Evolutionary conservation across 257 asterid genomes (phyloP).

Genomic region (Thymus mandschuricus): DNA sequence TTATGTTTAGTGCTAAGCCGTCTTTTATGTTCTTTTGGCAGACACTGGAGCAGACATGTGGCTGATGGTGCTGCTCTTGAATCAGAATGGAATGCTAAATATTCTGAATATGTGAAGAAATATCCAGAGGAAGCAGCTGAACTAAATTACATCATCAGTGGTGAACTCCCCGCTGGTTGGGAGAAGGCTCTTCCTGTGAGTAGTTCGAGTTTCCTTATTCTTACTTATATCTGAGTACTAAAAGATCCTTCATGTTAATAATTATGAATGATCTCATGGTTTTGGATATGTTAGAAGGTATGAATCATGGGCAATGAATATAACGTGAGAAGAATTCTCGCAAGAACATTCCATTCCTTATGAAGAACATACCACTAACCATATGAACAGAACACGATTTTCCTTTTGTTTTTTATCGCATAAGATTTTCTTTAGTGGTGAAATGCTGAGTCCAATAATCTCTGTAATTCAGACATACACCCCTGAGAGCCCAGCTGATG

Average conservation of each 20-base stretch:
- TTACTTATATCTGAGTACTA: not conserved
- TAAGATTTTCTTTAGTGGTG: conserved; percentile 5
- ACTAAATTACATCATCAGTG: conserved; percentile 64
- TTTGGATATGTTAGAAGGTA: not conserved
- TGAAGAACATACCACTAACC: not conserved
- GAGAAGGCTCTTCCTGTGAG: conserved; percentile 90
- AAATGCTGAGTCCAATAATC: not conserved
- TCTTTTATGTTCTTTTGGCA: conserved; percentile 37
- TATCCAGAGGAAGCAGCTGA: conserved; percentile 80
- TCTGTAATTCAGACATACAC: conserved; percentile 60
- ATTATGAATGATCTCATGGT: not conserved
- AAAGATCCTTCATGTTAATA: not conserved
- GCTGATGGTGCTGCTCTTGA: conserved; percentile 86
- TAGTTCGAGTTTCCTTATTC: conserved; percentile 23
- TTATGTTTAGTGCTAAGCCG: conserved; percentile 18
- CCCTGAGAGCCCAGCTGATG: conserved; percentile 72
- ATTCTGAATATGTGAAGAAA: conserved; percentile 82
- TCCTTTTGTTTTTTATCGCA: not conserved
- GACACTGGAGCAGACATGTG: conserved; percentile 89
- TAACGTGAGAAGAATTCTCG: not conserved
- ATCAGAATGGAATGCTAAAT: conserved; percentile 91
- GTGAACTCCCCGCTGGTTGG: conserved; percentile 82
- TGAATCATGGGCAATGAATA: not conserved
- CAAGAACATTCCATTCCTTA: not conserved
- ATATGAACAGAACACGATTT: not conserved